A percentile compares a stretch with the other conserved stretches of the same genome.
These are phyloP conservation scores for Erythrobasidium yunnanense DNA, from an alignment of 768 basidiomycete species.

Conservation along the genomic window DNA sequence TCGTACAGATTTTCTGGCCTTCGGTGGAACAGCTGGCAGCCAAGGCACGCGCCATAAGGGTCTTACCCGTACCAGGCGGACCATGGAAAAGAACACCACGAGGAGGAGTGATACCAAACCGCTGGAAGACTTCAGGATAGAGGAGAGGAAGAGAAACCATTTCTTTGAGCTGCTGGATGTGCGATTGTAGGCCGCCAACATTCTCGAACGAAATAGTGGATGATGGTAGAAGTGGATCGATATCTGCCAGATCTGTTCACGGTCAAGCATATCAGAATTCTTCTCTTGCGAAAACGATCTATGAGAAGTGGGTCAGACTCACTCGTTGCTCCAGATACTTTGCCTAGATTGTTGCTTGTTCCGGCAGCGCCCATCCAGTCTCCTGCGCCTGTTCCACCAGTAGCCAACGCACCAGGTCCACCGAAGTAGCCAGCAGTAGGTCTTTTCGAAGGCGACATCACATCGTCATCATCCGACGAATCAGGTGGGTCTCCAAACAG, in stretches of 20 bases:
- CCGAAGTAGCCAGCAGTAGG: too few relatives aligned
- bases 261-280: neutral
- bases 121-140: conserved; percentile 93
- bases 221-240: conserved; percentile 88
- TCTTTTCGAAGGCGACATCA: conserved; percentile 12
- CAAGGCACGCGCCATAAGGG: conserved; percentile 80
- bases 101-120: conserved; percentile 85
- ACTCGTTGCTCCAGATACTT: conserved; percentile 29
- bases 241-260: conserved; percentile 56
- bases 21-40: conserved; percentile 77
- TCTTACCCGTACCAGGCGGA: conserved; percentile 97
- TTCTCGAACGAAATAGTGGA: conserved; percentile 89
- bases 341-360: conserved; percentile 35
- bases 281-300: neutral
- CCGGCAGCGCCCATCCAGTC: conserved; percentile 28
- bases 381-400: conserved; percentile 29
- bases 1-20: conserved; percentile 75
- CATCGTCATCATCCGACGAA: conserved; percentile 33
- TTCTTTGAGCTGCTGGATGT: conserved; percentile 92
- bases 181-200: conserved; percentile 89
- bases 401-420: conserved; percentile 29
- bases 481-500: conserved; percentile 27
- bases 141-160: conserved; percentile 92
- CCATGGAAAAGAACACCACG: conserved; percentile 95
- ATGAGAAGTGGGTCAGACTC: neutral